Conservation (phyloP, 1,139 yeast species). For the Protomyces gravidus region DNA sequence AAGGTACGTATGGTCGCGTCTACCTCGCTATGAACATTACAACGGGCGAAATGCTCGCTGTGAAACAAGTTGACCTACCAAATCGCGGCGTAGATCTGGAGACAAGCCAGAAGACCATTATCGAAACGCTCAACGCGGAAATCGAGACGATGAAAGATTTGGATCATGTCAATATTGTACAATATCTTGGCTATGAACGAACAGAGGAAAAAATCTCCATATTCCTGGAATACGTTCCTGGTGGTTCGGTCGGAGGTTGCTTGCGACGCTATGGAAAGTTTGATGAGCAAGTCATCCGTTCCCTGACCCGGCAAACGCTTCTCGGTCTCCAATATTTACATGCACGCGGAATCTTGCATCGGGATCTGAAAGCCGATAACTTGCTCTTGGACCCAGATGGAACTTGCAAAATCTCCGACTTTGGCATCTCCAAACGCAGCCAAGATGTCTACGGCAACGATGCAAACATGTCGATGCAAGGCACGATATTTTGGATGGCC, state of each 20-base stretch:
- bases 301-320: conserved; percentile 72
- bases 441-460: conserved; percentile 77
- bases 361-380: conserved; percentile 96
- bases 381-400: conserved; percentile 85
- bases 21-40: conserved; percentile 89
- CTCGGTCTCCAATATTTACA: conserved; percentile 83
- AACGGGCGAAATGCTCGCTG: conserved; percentile 98
- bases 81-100: conserved; percentile 46
- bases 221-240: conserved; percentile 85
- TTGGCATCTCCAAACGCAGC: conserved; percentile 89
- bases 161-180: conserved; percentile 91
- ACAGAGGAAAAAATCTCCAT: conserved; percentile 29
- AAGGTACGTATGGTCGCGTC: conserved; percentile 97
- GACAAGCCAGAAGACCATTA: conserved; percentile 45
- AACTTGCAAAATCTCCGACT: conserved; percentile 90
- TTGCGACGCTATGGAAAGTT: conserved; percentile 79
- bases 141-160: conserved; percentile 91
- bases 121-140: conserved; percentile 59
- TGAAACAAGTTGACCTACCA: conserved; percentile 83
- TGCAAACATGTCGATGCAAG: conserved; percentile 97
- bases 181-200: conserved; percentile 52
- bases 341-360: conserved; percentile 78
- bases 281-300: conserved; percentile 70
- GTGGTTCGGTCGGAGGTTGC: conserved; percentile 91
- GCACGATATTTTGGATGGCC: conserved; percentile 99